A percentile compares a stretch with the other conserved stretches of the same genome.
Conservation (phyloP, 2,329 filamentous ascomycete genomes). For the Monilinia vaccinii-corymbosi region DNA sequence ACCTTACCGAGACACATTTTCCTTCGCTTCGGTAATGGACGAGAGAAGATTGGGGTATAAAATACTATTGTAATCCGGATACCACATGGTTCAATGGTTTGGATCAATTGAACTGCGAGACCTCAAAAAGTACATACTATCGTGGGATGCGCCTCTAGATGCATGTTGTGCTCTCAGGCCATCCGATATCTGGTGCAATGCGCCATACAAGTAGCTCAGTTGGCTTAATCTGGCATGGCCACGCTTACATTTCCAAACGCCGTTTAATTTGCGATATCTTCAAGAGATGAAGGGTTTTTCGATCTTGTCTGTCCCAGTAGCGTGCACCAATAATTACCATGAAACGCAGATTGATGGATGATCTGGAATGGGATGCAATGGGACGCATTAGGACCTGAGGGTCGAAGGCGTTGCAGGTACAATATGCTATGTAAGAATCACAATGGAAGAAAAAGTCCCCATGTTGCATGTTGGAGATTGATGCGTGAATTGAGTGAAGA, state of each 20-base stretch:
- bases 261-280: neutral
- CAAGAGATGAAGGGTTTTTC: neutral
- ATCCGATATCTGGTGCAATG: neutral
- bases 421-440: neutral
- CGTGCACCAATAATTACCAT: neutral
- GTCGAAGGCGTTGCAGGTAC: neutral
- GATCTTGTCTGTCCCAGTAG: neutral
- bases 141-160: neutral
- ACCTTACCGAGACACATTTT: neutral
- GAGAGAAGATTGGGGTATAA: constrained; percentile 2
- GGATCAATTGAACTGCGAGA: neutral
- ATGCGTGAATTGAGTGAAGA: neutral
- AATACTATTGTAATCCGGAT: neutral
- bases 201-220: neutral
- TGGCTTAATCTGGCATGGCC: neutral
- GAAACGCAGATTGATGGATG: neutral
- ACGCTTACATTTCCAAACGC: neutral
- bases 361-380: neutral
- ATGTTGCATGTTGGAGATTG: no score
- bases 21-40: constrained; percentile 3
- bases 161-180: neutral
- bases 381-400: neutral
- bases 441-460: neutral
- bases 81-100: neutral
- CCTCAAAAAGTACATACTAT: neutral